These are phyloP conservation scores for Coccomyxa sp. DNA, from an alignment of 139 green algal species.

Conservation along the genomic window DNA sequence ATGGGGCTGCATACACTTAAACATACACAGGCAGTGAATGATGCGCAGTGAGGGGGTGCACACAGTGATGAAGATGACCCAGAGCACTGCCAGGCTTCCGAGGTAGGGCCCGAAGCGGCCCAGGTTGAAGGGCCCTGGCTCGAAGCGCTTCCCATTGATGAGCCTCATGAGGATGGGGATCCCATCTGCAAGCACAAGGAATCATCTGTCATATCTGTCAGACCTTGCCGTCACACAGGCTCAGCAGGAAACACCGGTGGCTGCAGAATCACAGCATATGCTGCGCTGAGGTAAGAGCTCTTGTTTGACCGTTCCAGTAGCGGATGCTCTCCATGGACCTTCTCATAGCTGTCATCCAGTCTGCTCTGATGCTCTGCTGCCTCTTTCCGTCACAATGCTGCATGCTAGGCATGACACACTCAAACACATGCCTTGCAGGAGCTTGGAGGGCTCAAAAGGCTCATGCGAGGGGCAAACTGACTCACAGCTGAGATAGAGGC, in stretches of 20 bases:
- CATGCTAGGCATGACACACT: background rate
- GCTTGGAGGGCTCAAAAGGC: background rate
- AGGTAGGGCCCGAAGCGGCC: background rate
- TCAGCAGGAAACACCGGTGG: too few species aligned
- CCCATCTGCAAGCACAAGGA: background rate
- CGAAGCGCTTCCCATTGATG: background rate
- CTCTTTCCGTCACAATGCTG: background rate
- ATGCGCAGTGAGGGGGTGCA: background rate
- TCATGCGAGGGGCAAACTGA: background rate
- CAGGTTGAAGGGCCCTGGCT: slow-evolving; percentile 2
- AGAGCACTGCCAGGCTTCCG: background rate
- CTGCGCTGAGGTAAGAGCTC: too few species aligned
- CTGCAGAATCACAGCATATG: too few species aligned
- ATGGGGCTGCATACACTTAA: background rate
- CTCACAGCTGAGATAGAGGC: background rate
- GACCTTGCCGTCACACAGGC: too few species aligned
- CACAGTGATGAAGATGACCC: slow-evolving; percentile 1
- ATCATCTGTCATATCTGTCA: background rate
- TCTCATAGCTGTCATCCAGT: background rate
- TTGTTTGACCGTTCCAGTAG: too few species aligned
- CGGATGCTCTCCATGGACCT: too few species aligned
- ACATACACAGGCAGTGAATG: background rate
- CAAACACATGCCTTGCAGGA: background rate
- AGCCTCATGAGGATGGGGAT: background rate
- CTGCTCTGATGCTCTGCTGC: background rate